phyloP scores from a whole-genome alignment of 192 early-diverging fungal genomes.

The Coemansia aciculifera region DNA sequence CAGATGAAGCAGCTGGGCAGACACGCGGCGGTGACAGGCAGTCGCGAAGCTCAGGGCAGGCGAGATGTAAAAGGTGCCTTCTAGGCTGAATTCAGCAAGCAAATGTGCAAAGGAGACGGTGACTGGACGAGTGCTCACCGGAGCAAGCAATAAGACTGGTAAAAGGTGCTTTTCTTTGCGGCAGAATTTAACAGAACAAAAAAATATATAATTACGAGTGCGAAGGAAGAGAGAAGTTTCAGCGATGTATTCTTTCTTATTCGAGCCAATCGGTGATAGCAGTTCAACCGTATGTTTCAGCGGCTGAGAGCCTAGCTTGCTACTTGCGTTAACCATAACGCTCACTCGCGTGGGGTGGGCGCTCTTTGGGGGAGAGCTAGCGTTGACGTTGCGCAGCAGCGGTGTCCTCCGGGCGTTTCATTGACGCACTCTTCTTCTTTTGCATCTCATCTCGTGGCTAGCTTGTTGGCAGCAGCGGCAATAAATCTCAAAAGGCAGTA shows the following conservation, averaged over 20 bases:
- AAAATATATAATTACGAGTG: too few relatives aligned
- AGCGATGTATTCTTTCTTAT: too few relatives aligned
- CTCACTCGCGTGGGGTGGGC: neutral
- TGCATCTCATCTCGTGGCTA: neutral
- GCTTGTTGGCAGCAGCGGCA: neutral
- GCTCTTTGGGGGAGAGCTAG: neutral
- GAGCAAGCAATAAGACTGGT: neutral
- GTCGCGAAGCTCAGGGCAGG: too few relatives aligned
- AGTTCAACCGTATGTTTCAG: neutral
- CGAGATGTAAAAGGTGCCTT: too few relatives aligned
- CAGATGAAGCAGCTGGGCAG: too few relatives aligned
- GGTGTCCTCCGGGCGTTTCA: neutral
- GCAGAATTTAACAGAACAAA: too few relatives aligned
- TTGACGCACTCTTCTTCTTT: neutral
- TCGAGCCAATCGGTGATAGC: too few relatives aligned
- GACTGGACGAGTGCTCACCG: neutral
- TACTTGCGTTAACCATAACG: neutral
- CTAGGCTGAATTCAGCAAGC: too few relatives aligned
- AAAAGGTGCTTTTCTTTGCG: neutral
- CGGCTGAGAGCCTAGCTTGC: neutral
- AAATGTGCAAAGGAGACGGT: too few relatives aligned
- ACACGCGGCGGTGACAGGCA: too few relatives aligned
- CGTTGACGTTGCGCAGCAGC: neutral
- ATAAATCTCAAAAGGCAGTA: neutral
- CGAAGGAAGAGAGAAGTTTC: too few relatives aligned